These are phyloP conservation scores for Talaromyces atroroseus DNA, from an alignment of 2,329 filamentous ascomycete species.

Conservation along the genomic window DNA sequence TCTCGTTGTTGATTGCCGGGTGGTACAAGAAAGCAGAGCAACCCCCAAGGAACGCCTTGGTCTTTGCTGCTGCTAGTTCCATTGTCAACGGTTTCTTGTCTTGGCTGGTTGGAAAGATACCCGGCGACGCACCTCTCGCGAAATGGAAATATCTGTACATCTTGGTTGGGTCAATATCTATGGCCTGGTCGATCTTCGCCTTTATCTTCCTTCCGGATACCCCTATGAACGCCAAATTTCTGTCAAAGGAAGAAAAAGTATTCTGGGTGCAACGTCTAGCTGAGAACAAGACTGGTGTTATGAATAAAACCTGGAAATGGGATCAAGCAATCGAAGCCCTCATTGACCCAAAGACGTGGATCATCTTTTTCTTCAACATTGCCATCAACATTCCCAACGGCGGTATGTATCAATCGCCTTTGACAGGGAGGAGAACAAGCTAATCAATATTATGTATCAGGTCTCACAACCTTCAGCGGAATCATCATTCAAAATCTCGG, in stretches of 20 bases:
- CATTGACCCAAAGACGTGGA: constrained; percentile 34
- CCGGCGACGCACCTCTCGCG: constrained; percentile 22
- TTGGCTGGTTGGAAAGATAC: background rate
- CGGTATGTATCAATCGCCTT: background rate
- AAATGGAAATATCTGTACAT: constrained; percentile 47
- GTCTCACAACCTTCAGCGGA: constrained; percentile 31
- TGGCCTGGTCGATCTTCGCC: constrained; percentile 46
- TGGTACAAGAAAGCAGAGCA: constrained; percentile 37
- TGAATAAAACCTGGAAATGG: constrained; percentile 24
- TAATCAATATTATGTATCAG: constrained; percentile 12
- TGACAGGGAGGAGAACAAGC: background rate
- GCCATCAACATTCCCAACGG: constrained; percentile 34
- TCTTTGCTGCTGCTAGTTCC: constrained; percentile 31
- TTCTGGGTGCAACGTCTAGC: constrained; percentile 39
- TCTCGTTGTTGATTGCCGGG: constrained; percentile 30
- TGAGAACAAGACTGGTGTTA: constrained; percentile 35
- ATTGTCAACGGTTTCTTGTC: constrained; percentile 23
- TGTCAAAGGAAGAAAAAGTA: constrained; percentile 49
- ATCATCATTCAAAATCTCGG: constrained; percentile 38
- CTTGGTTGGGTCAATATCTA: constrained; percentile 46
- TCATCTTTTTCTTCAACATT: constrained; percentile 28
- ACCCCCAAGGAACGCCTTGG: constrained; percentile 29
- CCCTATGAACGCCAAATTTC: constrained; percentile 50
- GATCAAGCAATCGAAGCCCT: constrained; percentile 25
- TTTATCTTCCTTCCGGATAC: constrained; percentile 40